Evolutionary conservation across 371 early-diverging fungal species (phyloP).

Genomic region (Chytridium lagenaria): DNA sequence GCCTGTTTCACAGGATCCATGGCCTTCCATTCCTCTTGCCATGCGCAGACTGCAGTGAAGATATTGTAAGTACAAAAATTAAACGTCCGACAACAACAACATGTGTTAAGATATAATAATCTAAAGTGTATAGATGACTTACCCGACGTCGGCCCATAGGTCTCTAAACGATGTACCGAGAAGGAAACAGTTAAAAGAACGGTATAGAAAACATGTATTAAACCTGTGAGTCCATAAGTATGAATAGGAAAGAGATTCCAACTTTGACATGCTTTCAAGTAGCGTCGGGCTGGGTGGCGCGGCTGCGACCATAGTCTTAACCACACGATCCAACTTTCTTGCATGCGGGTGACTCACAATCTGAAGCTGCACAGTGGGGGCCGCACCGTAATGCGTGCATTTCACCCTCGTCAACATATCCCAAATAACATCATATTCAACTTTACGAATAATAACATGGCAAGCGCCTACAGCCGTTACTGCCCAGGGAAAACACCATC

Average conservation of each 20-base stretch:
- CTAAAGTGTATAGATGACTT: too few relatives aligned
- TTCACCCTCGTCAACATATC: constrained; percentile 51
- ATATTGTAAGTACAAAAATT: background rate
- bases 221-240: constrained; percentile 75
- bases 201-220: too few relatives aligned
- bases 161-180: too few relatives aligned
- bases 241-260: constrained; percentile 67
- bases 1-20: constrained; percentile 54
- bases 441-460: constrained; percentile 65
- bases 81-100: background rate
- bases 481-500: constrained; percentile 74
- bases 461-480: constrained; percentile 63
- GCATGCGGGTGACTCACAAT: constrained; percentile 65
- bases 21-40: constrained; percentile 40
- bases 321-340: constrained; percentile 44
- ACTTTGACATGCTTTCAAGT: constrained; percentile 55
- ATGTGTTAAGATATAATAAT: too few relatives aligned
- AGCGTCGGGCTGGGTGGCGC: constrained; percentile 66
- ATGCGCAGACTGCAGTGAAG: constrained; percentile 46
- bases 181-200: too few relatives aligned
- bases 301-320: constrained; percentile 64
- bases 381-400: constrained; percentile 69
- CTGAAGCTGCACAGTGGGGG: constrained; percentile 73
- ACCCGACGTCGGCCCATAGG: background rate
- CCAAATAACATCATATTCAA: constrained; percentile 71